These are phyloP conservation scores for Hypoxylon sp. DNA, from an alignment of 2,329 filamentous ascomycete genomes.

Conservation along the genomic window DNA sequence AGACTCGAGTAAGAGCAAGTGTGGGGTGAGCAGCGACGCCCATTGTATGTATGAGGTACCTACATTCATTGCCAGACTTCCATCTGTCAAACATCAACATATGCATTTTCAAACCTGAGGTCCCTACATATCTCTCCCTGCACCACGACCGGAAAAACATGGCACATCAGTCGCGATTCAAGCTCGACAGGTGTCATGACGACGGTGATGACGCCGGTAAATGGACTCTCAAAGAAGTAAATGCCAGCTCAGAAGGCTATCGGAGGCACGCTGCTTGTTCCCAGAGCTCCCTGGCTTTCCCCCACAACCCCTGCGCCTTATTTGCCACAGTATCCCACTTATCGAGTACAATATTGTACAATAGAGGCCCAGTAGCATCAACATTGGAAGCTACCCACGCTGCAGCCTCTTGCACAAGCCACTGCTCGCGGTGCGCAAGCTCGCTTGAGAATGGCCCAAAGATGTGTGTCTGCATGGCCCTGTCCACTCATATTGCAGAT, in stretches of 20 bases:
- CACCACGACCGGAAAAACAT: background rate
- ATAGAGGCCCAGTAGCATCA: background rate
- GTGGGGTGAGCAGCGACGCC: too few species aligned
- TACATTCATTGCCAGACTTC: conserved; percentile 7
- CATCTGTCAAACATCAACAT: background rate
- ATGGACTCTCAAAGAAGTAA: background rate
- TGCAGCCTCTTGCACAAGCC: conserved; percentile 24
- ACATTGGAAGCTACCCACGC: conserved; percentile 1
- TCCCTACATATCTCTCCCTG: too few species aligned
- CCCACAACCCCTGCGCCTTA: conserved; percentile 12
- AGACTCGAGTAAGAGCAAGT: too few species aligned
- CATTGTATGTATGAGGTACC: too few species aligned
- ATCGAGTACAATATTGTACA: background rate
- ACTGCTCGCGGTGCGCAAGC: conserved; percentile 21
- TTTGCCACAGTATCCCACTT: conserved; percentile 19
- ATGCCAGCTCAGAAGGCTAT: background rate
- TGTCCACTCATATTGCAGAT: conserved; percentile 11
- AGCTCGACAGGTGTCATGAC: background rate
- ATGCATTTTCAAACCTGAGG: background rate
- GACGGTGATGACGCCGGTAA: background rate
- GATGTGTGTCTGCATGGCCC: conserved; percentile 15
- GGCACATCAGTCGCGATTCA: background rate
- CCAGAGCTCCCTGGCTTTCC: background rate
- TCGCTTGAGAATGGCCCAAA: conserved; percentile 30
- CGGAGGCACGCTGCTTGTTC: background rate